Percentiles rank a stretch among this genome's conserved stretches.
phyloP scores from a whole-genome alignment of 805 yeast genomes.

The Saccharomycopsis synnaedendra region DNA sequence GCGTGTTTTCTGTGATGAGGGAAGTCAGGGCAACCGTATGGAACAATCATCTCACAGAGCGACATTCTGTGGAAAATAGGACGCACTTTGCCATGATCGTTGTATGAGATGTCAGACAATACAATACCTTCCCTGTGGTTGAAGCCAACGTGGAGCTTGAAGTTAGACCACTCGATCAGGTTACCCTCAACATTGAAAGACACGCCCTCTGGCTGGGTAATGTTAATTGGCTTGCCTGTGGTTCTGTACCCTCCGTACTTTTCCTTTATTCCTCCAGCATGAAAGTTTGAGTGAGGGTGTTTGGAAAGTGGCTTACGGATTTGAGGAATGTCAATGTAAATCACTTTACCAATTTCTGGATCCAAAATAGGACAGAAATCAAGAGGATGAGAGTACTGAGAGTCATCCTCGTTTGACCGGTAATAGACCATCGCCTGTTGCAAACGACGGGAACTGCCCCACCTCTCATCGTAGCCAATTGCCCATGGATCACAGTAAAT shows the following conservation, averaged over 20 bases:
- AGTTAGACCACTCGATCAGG: slow-evolving; percentile 68
- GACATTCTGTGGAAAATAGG: slow-evolving; percentile 74
- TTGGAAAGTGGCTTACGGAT: slow-evolving; percentile 63
- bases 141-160: slow-evolving; percentile 69
- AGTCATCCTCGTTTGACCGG: slow-evolving; percentile 66
- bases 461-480: slow-evolving; percentile 62
- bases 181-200: slow-evolving; percentile 63
- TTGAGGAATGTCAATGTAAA: slow-evolving; percentile 65
- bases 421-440: slow-evolving; percentile 78
- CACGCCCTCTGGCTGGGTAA: slow-evolving; percentile 76
- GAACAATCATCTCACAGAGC: slow-evolving; percentile 74
- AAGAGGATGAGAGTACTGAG: slow-evolving; percentile 55
- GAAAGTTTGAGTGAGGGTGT: slow-evolving; percentile 59
- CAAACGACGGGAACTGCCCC: slow-evolving; percentile 65
- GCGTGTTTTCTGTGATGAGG: slow-evolving; percentile 84
- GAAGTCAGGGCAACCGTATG: slow-evolving; percentile 68
- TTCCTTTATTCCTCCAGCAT: slow-evolving; percentile 50
- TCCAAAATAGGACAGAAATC: slow-evolving; percentile 80
- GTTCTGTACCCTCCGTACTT: slow-evolving; percentile 55
- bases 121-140: slow-evolving; percentile 82
- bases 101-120: slow-evolving; percentile 58
- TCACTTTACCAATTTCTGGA: slow-evolving; percentile 55
- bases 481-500: slow-evolving; percentile 64
- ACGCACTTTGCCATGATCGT: slow-evolving; percentile 64
- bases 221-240: slow-evolving; percentile 53